A percentile compares a stretch with the other conserved stretches of the same genome.
phyloP scores from a whole-genome alignment of 139 green algal genomes.

The Gonium pectorale region DNA sequence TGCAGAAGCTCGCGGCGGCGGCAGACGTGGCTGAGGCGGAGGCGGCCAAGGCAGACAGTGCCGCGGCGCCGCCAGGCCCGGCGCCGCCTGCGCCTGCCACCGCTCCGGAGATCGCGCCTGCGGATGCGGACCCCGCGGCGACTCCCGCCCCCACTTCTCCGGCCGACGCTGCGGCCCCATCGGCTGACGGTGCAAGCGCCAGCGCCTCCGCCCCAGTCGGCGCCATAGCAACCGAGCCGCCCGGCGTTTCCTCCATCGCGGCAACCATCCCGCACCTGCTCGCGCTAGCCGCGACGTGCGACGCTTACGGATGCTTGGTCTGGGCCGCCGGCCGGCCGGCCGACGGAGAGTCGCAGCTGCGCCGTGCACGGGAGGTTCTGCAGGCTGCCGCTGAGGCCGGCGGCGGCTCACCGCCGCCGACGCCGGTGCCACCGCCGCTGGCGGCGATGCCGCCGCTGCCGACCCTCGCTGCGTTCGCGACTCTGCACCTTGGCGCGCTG shows the following conservation, averaged over 20 bases:
- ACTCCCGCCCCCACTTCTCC: neutral
- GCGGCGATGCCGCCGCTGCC: too few relatives aligned
- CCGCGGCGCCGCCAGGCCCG: neutral
- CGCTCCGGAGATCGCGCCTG: neutral
- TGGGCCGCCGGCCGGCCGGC: constrained; percentile 29
- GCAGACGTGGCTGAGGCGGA: neutral
- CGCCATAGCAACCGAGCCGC: neutral
- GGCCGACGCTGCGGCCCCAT: neutral
- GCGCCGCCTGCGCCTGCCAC: neutral
- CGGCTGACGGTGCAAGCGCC: neutral
- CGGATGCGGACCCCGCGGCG: neutral
- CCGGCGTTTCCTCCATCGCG: too few relatives aligned
- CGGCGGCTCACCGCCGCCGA: neutral
- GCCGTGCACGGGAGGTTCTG: neutral
- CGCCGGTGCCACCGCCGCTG: neutral
- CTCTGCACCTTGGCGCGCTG: constrained; percentile 20
- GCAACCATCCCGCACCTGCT: too few relatives aligned
- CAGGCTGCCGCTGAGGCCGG: neutral
- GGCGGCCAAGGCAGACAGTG: neutral
- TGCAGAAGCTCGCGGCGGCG: neutral
- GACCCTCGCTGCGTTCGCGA: neutral
- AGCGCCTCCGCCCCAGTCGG: neutral
- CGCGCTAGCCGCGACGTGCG: neutral
- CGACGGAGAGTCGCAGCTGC: constrained; percentile 9
- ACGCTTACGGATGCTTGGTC: constrained; percentile 7